phyloP scores from a whole-genome alignment of 441 rosid genomes.

The Manihot esculenta region DNA sequence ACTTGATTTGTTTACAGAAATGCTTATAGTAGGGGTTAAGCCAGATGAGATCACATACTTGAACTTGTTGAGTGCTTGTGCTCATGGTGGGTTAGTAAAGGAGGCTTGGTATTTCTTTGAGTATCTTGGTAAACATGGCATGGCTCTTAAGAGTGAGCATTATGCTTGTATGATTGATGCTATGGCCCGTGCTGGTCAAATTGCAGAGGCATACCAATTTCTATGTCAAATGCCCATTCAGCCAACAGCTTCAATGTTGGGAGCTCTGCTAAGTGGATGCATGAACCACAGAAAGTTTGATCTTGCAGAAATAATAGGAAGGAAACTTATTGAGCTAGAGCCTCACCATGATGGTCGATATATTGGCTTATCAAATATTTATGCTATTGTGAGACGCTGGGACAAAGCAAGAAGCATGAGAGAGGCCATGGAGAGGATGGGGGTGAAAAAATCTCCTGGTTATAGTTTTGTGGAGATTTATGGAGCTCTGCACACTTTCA shows the following conservation, averaged over 20 bases:
- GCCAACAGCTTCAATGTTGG: conserved; percentile 66
- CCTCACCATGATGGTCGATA: conserved; percentile 73
- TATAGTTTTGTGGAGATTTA: conserved; percentile 54
- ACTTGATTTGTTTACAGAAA: conserved; percentile 52
- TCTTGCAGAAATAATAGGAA: conserved; percentile 64
- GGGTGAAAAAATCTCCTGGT: conserved; percentile 69
- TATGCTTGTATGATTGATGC: conserved; percentile 84
- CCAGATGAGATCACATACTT: conserved; percentile 76
- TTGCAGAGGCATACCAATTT: conserved; percentile 57
- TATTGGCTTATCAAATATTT: conserved; percentile 58
- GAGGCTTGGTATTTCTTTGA: conserved; percentile 64
- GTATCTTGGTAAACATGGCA: conserved; percentile 38
- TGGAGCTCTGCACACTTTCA: conserved; percentile 51
- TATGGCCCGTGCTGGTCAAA: conserved; percentile 65
- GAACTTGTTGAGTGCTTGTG: conserved; percentile 71
- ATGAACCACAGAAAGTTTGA: conserved; percentile 56
- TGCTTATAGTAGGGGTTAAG: conserved; percentile 46
- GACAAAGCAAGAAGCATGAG: conserved; percentile 60
- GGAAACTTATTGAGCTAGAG: conserved; percentile 62
- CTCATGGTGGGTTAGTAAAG: conserved; percentile 69
- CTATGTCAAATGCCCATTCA: conserved; percentile 46
- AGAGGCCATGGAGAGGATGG: conserved; percentile 70
- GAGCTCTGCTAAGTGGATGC: conserved; percentile 74
- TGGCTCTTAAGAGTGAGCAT: conserved; percentile 61
- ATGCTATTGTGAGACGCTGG: conserved; percentile 52